Percentiles rank a stretch among this genome's conserved stretches.
These are phyloP conservation scores for Fusarium sp. DNA, from an alignment of 2,329 filamentous ascomycete species.

Conservation along the genomic window DNA sequence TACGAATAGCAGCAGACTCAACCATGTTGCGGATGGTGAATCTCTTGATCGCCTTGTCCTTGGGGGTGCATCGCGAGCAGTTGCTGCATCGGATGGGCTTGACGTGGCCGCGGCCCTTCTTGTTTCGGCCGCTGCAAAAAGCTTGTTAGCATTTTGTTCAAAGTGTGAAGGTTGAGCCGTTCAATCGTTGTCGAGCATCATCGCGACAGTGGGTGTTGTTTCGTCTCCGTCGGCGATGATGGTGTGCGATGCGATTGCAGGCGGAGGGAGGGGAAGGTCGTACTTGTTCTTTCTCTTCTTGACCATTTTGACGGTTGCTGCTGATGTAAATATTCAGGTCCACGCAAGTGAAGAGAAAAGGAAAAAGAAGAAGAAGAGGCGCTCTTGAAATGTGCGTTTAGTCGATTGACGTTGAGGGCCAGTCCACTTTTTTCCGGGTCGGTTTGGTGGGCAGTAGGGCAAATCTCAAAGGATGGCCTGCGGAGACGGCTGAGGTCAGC, in stretches of 20 bases:
- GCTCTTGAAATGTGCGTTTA: slow-evolving; percentile 48
- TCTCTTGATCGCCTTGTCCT: slow-evolving; percentile 99
- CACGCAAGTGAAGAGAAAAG: slow-evolving; percentile 41
- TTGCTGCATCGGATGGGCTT: slow-evolving; percentile 92
- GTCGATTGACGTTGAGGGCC: slow-evolving; percentile 39
- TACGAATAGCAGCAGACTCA: slow-evolving; percentile 99
- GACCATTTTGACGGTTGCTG: slow-evolving; percentile 72
- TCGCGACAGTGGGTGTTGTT: slow-evolving; percentile 8
- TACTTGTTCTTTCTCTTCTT: slow-evolving; percentile 79
- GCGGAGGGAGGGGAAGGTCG: slow-evolving; percentile 47
- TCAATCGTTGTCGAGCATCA: slow-evolving; percentile 23
- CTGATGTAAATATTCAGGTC: slow-evolving; percentile 49
- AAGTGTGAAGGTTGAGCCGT: neutral
- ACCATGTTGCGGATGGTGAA: slow-evolving; percentile 99
- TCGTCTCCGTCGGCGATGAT: slow-evolving; percentile 35
- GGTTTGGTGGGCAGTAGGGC: slow-evolving; percentile 36
- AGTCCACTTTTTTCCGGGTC: slow-evolving; percentile 28
- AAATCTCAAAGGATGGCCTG: neutral
- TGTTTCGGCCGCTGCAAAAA: slow-evolving; percentile 87
- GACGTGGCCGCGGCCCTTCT: slow-evolving; percentile 99
- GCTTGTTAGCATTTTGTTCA: slow-evolving; percentile 28
- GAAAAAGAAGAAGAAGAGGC: slow-evolving; percentile 30
- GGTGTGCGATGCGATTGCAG: slow-evolving; percentile 14
- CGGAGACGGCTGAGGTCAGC: neutral
- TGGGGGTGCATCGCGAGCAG: slow-evolving; percentile 88